Base-by-base conservation (phyloP, 192 early-diverging fungal species). In the Entomortierella lignicola region DNA sequence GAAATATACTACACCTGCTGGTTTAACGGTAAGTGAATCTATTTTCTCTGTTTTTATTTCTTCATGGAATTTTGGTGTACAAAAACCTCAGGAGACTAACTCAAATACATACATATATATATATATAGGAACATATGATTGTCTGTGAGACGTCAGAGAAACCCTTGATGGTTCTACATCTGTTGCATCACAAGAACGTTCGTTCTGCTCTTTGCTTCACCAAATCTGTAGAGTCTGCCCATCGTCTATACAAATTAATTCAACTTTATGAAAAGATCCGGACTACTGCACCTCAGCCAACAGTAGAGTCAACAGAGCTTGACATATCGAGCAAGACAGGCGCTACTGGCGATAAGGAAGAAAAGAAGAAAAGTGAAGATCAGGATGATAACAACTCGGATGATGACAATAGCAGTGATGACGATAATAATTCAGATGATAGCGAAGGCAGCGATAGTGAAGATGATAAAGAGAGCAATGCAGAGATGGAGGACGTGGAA, bases 181-280 rank as follows among this genome's bases (percentile, higher is more conserved):
- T 98, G 57, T 82, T 98, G 34, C 87, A 90, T 71, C 86, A 91
- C 52, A 77, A 81, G 11, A 65, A 84, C 4, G 77, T 93, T 59
- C 82, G 84, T 10, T 84, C 87, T 11, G 92, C 87, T 4, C 82
- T 93, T 65, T 98, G 88, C 72, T 99, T 99, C 75, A 93, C 94
- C 32, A 94, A 94, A 70, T 95, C 93, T 4, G 91, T 98, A 20
- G 95, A 99, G 66, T 87, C 95, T 0, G 93, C 97, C 8, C 94
- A 94, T 66, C 87, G 95, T 23, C 87, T 99, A 26, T 86, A 83
- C 44, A 85, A 91, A 74, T 69, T 96, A 15, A 81, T 95, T 43
- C 84, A 89, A 59, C 72, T 88, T 20, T 92, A 90, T 84, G 84
- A 85, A 13, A 77, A 83, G 30, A 60, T 59, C 39, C 60, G 75